phyloP scores from a whole-genome alignment of 495 filamentous ascomycete species.

The Tuber brumale region DNA sequence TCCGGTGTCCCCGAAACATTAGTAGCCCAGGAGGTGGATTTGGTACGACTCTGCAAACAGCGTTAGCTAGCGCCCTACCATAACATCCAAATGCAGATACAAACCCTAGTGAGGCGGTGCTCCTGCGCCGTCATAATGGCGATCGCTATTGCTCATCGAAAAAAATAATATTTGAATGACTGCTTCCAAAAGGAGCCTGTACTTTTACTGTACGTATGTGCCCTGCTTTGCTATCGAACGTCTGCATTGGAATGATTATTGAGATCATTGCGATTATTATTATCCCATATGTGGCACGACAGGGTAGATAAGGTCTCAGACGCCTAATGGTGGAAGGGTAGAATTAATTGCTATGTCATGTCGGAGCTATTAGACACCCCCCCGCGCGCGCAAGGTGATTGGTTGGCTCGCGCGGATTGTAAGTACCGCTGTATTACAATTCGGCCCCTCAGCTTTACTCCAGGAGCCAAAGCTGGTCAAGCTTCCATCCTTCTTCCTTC shows the following conservation, averaged over 20 bases:
- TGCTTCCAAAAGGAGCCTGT: not conserved
- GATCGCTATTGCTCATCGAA: not conserved
- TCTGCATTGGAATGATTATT: not conserved
- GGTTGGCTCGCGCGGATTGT: not conserved
- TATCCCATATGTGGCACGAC: not conserved
- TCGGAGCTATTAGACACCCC: not conserved
- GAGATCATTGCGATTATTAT: not conserved
- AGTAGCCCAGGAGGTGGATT: not conserved
- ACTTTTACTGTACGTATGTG: not conserved
- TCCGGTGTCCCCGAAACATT: not conserved
- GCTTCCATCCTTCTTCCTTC: not conserved
- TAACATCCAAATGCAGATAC: not conserved
- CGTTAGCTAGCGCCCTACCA: not conserved
- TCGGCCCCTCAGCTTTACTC: not conserved
- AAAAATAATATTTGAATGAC: not conserved
- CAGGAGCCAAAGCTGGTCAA: not conserved
- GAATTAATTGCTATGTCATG: not conserved
- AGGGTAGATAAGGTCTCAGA: not conserved
- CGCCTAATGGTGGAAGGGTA: not conserved
- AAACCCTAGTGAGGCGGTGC: not conserved
- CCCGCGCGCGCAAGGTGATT: not conserved
- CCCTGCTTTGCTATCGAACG: not conserved
- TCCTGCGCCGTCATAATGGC: not conserved
- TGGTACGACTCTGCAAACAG: not conserved
- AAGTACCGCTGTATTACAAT: not conserved